phyloP scores from a whole-genome alignment of 2,329 filamentous ascomycete species.

The Pseudopithomyces chartarum region DNA sequence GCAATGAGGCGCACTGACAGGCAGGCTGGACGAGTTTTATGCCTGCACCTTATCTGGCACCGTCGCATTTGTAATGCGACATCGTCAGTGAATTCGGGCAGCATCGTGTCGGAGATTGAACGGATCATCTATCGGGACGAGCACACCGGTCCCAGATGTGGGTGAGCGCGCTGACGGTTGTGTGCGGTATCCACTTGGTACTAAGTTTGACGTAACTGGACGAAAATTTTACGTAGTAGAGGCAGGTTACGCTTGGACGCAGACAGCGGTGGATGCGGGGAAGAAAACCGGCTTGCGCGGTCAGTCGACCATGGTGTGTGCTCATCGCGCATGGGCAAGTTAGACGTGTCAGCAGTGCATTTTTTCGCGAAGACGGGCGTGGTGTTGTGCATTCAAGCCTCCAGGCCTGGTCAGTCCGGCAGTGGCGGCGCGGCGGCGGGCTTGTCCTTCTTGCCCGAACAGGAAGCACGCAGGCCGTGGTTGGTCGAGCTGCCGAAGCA shows the following conservation, averaged over 20 bases:
- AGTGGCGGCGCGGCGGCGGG: conserved; percentile 15
- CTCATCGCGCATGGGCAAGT: not conserved
- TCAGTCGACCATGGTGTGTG: not conserved
- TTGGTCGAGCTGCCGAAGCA: conserved; percentile 15
- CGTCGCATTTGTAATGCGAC: conserved; percentile 11
- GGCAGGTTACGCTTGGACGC: conserved; percentile 4
- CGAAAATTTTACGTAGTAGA: conserved; percentile 33
- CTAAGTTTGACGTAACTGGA: conserved; percentile 33
- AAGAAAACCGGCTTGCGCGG: not conserved
- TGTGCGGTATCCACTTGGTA: conserved; percentile 35
- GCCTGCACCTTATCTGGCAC: conserved; percentile 10
- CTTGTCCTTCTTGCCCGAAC: conserved; percentile 25
- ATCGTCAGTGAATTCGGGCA: conserved; percentile 5
- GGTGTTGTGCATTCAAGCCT: conserved; percentile 27
- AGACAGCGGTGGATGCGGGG: not conserved
- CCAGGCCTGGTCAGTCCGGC: conserved; percentile 16
- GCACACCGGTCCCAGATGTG: not conserved
- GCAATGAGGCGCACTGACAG: not conserved
- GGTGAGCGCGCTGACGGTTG: conserved; percentile 9
- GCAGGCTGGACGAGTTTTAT: conserved; percentile 4
- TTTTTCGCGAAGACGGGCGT: not conserved
- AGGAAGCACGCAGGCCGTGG: conserved; percentile 12
- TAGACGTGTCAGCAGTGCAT: not conserved
- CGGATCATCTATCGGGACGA: conserved; percentile 6
- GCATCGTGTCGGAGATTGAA: conserved; percentile 7